These are phyloP conservation scores for Phylloporus scabripes DNA, from an alignment of 768 basidiomycete species.

Conservation along the genomic window DNA sequence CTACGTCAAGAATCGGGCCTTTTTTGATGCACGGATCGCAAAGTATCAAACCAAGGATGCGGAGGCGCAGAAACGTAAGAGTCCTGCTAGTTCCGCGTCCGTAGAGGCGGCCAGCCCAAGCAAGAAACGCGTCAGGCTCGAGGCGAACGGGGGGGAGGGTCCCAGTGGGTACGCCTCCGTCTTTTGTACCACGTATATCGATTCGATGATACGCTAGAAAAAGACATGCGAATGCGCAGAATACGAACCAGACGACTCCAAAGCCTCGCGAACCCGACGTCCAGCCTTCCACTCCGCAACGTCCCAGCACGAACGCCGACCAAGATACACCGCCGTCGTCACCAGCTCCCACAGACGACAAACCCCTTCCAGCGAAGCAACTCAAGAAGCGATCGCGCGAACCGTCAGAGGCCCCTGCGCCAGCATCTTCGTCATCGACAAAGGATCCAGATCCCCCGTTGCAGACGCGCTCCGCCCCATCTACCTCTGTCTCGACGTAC, in stretches of 20 bases:
- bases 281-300: not conserved
- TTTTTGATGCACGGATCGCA: slow-evolving; percentile 41
- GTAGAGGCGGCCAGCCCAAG: not conserved
- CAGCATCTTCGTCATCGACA: slow-evolving; percentile 13
- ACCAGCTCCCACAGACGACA: not conserved
- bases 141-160: not conserved
- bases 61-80: slow-evolving; percentile 5
- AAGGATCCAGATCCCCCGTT: not conserved
- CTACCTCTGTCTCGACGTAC: not conserved
- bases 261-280: not conserved
- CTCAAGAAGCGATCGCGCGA: slow-evolving; percentile 7
- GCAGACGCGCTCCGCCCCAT: not conserved
- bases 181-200: not conserved
- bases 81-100: not conserved
- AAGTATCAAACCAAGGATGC: slow-evolving; percentile 34
- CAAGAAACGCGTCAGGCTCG: slow-evolving; percentile 10
- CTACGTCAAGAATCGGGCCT: slow-evolving; percentile 42
- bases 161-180: slow-evolving; percentile 3
- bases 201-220: slow-evolving; percentile 4
- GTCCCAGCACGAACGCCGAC: not conserved
- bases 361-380: slow-evolving; percentile 1
- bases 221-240: not conserved
- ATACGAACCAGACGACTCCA: not conserved
- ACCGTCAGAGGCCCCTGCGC: slow-evolving; percentile 15
- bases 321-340: not conserved